Percentiles rank a stretch among this genome's conserved stretches.
Evolutionary conservation across 495 filamentous ascomycete species (phyloP).

Genomic region (Astrocystis sublimbata): DNA sequence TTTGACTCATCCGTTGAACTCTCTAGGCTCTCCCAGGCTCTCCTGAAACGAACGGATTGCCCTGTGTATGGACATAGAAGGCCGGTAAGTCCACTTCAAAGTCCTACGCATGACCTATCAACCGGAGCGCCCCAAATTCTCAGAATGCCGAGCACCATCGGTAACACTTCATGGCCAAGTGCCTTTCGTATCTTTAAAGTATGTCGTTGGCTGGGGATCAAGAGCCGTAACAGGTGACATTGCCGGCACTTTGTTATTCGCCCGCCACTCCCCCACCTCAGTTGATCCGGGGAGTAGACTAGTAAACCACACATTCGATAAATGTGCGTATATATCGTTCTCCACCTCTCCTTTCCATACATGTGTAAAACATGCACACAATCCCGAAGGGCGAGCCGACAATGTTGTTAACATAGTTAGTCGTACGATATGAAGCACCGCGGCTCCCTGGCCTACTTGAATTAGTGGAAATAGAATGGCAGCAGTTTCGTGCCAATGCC

Average conservation of each 20-base stretch:
- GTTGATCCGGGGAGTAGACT: too few species aligned
- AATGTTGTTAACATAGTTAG: not conserved
- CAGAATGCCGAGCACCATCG: not conserved
- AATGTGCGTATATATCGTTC: not conserved
- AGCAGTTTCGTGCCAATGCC: not conserved
- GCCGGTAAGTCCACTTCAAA: not conserved
- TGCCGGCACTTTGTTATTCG: not conserved
- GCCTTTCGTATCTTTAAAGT: not conserved
- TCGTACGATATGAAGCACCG: not conserved
- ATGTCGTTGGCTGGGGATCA: not conserved
- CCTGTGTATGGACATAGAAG: not conserved
- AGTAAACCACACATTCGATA: not conserved
- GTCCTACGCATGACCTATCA: not conserved
- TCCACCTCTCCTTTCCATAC: not conserved
- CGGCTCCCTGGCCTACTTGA: not conserved
- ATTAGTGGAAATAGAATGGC: not conserved
- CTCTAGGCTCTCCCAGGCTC: not conserved
- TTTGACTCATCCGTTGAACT: not conserved
- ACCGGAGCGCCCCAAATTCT: not conserved
- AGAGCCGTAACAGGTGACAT: not conserved
- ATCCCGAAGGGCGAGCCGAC: not conserved
- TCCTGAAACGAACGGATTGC: not conserved
- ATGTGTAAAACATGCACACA: not conserved
- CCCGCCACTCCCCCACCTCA: not conserved
- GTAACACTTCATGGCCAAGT: not conserved